phyloP scores from a whole-genome alignment of 169 alveolate species.

The Besnoitia besnoiti region DNA sequence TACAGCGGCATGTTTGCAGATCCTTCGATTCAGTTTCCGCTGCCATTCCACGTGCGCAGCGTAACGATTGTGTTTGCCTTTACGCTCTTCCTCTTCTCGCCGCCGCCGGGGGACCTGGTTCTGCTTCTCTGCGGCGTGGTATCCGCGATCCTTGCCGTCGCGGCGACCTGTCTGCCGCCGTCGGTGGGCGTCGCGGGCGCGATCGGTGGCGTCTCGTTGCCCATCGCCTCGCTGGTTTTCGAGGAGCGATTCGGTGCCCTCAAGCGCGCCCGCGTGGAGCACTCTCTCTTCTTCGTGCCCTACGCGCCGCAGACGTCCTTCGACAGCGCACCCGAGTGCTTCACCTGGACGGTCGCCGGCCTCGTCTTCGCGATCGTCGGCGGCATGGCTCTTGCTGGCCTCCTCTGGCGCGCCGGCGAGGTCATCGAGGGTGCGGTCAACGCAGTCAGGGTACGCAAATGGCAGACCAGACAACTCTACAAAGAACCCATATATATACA shows the following conservation, averaged over 20 bases:
- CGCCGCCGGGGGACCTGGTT: conserved; percentile 8
- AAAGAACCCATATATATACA: neutral
- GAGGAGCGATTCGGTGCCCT: too few relatives aligned
- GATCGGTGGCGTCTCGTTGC: neutral
- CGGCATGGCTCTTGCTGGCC: neutral
- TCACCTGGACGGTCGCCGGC: conserved; percentile 12
- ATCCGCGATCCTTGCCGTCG: neutral
- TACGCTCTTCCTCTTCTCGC: neutral
- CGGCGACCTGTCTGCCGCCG: conserved; percentile 12
- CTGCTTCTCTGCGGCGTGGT: conserved; percentile 11
- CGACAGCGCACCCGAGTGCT: neutral
- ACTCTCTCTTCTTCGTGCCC: neutral
- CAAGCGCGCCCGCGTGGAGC: too few relatives aligned
- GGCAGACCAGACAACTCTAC: neutral
- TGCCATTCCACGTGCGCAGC: neutral
- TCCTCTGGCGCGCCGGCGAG: neutral
- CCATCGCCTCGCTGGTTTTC: too few relatives aligned
- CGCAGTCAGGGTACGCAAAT: neutral
- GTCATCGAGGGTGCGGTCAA: neutral
- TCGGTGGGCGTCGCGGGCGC: neutral
- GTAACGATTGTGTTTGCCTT: conserved; percentile 6
- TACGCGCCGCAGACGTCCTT: neutral
- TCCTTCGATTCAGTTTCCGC: neutral
- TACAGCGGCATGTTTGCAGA: conserved; percentile 39
- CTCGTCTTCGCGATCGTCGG: neutral